Percentiles rank a stretch among this genome's conserved stretches.
phyloP scores from a whole-genome alignment of 2,329 filamentous ascomycete species.

The Cladorrhinum sp. region DNA sequence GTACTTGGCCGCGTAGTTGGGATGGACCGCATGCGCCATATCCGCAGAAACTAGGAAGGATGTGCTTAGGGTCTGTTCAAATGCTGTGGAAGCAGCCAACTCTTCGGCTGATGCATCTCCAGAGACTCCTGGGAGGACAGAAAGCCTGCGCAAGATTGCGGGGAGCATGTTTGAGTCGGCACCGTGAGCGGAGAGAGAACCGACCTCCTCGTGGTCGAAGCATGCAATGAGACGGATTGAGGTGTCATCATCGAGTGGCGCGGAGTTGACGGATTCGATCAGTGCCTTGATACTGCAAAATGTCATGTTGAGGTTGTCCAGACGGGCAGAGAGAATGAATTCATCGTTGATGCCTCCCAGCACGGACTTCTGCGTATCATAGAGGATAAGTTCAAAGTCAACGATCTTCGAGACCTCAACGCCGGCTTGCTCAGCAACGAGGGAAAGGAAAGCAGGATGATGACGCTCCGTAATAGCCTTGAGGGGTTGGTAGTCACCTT shows the following conservation, averaged over 20 bases:
- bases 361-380: constrained; percentile 88
- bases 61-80: constrained; percentile 85
- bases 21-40: constrained; percentile 95
- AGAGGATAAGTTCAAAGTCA: constrained; percentile 96
- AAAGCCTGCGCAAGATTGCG: constrained; percentile 80
- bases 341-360: constrained; percentile 90
- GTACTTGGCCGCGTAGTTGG: constrained; percentile 91
- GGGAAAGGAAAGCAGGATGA: constrained; percentile 79
- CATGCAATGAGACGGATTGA: constrained; percentile 88
- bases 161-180: constrained; percentile 91
- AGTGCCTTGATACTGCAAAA: constrained; percentile 87
- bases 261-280: constrained; percentile 69
- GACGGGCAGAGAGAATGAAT: constrained; percentile 90
- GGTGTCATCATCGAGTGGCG: constrained; percentile 67
- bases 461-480: constrained; percentile 78
- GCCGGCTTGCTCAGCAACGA: constrained; percentile 77
- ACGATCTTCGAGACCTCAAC: constrained; percentile 69
- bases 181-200: constrained; percentile 86
- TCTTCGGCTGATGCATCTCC: constrained; percentile 37
- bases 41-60: constrained; percentile 95
- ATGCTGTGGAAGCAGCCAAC: constrained; percentile 65
- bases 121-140: constrained; percentile 66
- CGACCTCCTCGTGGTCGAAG: constrained; percentile 98
- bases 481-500: constrained; percentile 66
- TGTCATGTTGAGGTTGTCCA: constrained; percentile 96